Conservation (phyloP, 2,329 filamentous ascomycete species). For the Sporothrix variecibatus region DNA sequence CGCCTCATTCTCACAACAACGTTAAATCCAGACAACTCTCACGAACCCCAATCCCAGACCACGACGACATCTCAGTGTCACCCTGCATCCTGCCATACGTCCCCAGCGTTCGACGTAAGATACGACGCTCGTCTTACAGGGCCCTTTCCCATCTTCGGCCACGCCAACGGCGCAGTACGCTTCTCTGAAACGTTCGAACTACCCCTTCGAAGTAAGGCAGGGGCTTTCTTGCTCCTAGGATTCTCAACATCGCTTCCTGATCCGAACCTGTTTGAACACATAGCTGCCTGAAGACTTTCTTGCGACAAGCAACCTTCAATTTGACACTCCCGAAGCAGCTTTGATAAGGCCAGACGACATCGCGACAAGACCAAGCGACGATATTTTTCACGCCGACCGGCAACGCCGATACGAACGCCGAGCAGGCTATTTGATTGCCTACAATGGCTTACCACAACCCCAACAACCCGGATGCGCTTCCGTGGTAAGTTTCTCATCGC, state of each 20-base stretch:
- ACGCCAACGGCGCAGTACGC: background rate
- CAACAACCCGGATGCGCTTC: conserved; percentile 92
- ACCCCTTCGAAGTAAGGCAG: background rate
- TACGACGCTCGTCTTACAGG: background rate
- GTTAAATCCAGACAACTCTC: background rate
- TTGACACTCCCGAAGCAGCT: background rate
- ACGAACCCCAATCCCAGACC: background rate
- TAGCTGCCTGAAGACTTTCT: background rate
- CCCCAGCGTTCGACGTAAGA: background rate
- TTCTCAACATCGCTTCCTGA: background rate
- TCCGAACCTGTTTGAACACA: background rate
- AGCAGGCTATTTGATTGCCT: background rate
- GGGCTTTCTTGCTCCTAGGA: background rate
- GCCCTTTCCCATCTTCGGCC: background rate
- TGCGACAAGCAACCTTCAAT: background rate
- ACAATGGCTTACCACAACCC: conserved; percentile 90
- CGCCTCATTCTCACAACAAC: background rate
- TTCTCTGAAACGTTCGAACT: conserved; percentile 10
- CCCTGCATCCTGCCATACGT: background rate
- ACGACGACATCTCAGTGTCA: background rate
- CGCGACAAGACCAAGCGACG: background rate
- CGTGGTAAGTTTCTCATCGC: conserved; percentile 66
- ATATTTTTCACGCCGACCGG: background rate
- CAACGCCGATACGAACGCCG: background rate
- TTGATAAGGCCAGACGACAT: background rate